Conservation (phyloP, 176 grass and related monocot genomes). For the Lolium perenne region DNA sequence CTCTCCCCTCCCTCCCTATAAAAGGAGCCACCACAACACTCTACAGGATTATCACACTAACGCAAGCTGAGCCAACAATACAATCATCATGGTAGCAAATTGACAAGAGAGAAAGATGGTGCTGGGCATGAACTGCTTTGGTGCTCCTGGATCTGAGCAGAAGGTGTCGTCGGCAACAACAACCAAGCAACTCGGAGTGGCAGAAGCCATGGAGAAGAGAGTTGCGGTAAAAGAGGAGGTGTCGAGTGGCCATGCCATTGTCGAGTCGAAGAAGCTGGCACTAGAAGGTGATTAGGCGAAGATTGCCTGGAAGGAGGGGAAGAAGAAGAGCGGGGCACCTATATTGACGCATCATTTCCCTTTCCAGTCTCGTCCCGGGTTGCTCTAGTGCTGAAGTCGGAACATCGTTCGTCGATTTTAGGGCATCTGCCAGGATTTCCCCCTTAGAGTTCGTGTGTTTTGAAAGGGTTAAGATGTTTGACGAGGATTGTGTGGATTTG, state of each 20-base stretch:
- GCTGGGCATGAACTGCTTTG: conserved; percentile 21
- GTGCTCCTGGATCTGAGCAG: not conserved
- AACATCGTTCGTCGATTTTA: too few relatives aligned
- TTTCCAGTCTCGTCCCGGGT: not conserved
- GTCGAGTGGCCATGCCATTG: not conserved
- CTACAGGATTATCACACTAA: not conserved
- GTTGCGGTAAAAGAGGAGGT: not conserved
- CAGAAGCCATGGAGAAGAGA: not conserved
- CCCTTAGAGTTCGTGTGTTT: too few relatives aligned
- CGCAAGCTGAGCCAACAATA: not conserved
- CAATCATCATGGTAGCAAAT: not conserved
- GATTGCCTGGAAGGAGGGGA: not conserved
- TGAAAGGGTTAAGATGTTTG: too few relatives aligned
- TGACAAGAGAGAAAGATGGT: not conserved
- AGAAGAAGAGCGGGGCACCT: not conserved
- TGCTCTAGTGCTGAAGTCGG: not conserved
- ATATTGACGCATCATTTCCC: not conserved
- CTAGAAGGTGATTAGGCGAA: not conserved
- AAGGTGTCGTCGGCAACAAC: not conserved
- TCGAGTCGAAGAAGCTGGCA: not conserved
- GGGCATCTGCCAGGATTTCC: too few relatives aligned
- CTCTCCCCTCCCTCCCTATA: not conserved
- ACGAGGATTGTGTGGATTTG: too few relatives aligned
- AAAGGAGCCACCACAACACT: not conserved
- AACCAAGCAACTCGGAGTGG: not conserved